Conservation (phyloP, 306 rosid species). For the Potentilla sterilis region DNA sequence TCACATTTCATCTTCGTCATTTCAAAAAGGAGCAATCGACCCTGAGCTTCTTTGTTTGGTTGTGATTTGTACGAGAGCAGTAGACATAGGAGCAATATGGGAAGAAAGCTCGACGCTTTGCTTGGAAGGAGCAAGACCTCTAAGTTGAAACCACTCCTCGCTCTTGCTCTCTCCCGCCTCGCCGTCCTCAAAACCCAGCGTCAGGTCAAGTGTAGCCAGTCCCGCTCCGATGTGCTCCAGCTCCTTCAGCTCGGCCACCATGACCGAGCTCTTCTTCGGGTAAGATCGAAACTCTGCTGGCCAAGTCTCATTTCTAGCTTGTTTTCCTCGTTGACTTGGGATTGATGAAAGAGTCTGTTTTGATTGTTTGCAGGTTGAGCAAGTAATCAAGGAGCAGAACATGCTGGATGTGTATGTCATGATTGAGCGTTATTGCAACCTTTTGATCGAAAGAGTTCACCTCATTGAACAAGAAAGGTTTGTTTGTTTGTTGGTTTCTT, state of each 20-base stretch:
- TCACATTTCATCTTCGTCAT: conserved; percentile 20
- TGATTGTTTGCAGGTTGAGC: conserved; percentile 56
- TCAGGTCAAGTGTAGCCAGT: conserved; percentile 44
- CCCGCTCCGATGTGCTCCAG: conserved; percentile 69
- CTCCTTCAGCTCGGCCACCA: conserved; percentile 71
- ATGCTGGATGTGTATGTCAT: conserved; percentile 65
- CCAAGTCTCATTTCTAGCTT: neutral
- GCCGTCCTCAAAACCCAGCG: conserved; percentile 67
- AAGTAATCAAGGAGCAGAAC: conserved; percentile 77
- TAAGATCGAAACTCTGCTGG: conserved; percentile 21
- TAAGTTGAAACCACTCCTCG: conserved; percentile 52
- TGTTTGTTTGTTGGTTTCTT: neutral
- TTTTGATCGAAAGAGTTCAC: conserved; percentile 65
- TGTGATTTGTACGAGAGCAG: neutral
- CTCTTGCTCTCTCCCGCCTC: conserved; percentile 73
- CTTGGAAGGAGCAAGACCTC: conserved; percentile 57
- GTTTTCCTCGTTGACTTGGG: neutral
- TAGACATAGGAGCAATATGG: conserved; percentile 36
- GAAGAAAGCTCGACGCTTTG: conserved; percentile 68
- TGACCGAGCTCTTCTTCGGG: conserved; percentile 78
- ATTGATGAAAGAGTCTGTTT: neutral
- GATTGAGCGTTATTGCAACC: conserved; percentile 67
- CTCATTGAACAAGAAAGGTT: conserved; percentile 83
- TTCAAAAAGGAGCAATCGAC: conserved; percentile 21
- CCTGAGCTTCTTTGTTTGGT: conserved; percentile 22